Conservation (phyloP, 176 grass and related monocot genomes). For the Avena atlantica region DNA sequence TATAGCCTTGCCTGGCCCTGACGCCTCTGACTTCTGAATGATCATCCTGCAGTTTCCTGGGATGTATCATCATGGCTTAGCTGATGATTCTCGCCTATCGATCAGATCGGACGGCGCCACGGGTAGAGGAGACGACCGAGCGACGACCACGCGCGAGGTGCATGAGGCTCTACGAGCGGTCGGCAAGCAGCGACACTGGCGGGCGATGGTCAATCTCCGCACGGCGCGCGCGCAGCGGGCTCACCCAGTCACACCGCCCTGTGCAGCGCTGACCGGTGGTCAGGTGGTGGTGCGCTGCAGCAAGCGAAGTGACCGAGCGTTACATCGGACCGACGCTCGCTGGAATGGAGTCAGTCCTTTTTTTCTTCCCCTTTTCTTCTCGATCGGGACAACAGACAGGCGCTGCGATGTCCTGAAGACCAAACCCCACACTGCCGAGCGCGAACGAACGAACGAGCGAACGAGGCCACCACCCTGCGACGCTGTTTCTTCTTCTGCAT, state of each 20-base stretch:
- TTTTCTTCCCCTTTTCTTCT: not conserved
- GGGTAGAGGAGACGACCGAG: not conserved
- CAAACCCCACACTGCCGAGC: slow-evolving; percentile 21
- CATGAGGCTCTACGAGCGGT: not conserved
- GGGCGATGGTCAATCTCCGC: too few relatives aligned
- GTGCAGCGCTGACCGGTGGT: not conserved
- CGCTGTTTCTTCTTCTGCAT: not conserved
- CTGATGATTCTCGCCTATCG: not conserved
- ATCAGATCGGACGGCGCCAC: not conserved
- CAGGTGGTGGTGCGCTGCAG: not conserved
- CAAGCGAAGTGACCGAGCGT: not conserved
- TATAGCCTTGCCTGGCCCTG: too few relatives aligned
- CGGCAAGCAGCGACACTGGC: not conserved
- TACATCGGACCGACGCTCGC: not conserved
- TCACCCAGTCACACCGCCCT: not conserved
- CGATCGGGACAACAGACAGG: not conserved
- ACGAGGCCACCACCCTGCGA: not conserved
- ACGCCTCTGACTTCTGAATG: too few relatives aligned
- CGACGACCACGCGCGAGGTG: not conserved
- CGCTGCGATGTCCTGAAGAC: not conserved
- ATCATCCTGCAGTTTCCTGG: too few relatives aligned
- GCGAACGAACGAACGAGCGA: not conserved
- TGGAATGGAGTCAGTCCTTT: not conserved
- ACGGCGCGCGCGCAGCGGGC: not conserved
- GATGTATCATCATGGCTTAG: too few relatives aligned